Percentiles rank a stretch among this genome's conserved stretches.
These are phyloP conservation scores for Nepenthes gracilis DNA, from an alignment of 148 eudicot species.

Conservation along the genomic window DNA sequence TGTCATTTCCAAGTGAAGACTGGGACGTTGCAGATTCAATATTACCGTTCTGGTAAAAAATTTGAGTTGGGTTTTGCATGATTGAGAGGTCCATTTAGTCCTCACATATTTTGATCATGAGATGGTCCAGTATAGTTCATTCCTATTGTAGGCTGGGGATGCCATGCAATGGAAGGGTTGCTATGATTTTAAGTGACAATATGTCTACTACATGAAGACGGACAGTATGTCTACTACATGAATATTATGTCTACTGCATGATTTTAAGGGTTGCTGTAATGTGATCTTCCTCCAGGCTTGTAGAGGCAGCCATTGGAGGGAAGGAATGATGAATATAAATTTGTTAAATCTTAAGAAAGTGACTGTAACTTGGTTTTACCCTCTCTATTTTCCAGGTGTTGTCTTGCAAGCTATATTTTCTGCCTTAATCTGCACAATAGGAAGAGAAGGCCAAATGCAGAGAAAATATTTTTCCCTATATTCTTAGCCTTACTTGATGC, in stretches of 20 bases:
- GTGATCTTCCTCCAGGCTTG: no score
- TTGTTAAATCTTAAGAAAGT: neutral
- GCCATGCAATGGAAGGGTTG: no score
- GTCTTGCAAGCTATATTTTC: conserved; percentile 66
- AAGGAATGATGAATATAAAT: neutral
- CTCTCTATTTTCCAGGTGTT: conserved; percentile 44
- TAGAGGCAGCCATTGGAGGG: neutral
- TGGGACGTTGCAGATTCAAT: conserved; percentile 97
- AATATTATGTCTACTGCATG: no score
- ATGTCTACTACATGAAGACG: no score
- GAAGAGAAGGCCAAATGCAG: conserved; percentile 34
- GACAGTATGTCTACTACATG: no score
- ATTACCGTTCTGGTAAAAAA: conserved; percentile 87
- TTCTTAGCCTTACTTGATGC: conserved; percentile 84
- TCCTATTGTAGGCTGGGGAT: no score
- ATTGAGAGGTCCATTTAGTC: no score
- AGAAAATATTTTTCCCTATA: conserved; percentile 46
- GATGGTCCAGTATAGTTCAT: no score
- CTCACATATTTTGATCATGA: no score
- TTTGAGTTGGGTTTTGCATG: neutral
- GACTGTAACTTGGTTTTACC: neutral
- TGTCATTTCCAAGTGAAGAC: conserved; percentile 73
- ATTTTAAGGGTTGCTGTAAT: no score
- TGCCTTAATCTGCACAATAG: conserved; percentile 36
- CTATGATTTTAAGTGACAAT: no score